Evolutionary conservation across 75 land plant genomes (phyloP).

Genomic region (Pinus albicaulis): DNA sequence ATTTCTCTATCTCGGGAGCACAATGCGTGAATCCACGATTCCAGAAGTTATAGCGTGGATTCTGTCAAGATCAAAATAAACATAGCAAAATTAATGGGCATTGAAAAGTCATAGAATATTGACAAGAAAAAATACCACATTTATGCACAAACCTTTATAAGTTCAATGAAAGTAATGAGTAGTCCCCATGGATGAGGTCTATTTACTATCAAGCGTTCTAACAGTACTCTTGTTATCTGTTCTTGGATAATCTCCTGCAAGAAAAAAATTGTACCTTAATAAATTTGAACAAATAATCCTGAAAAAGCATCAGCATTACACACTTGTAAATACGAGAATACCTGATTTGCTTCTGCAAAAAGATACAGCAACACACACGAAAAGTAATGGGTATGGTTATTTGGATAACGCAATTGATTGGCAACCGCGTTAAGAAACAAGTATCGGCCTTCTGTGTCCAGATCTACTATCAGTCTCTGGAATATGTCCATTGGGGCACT

Average conservation of each 20-base stretch:
- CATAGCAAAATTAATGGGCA: background rate
- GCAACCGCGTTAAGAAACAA: constrained; percentile 93
- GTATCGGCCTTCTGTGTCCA: constrained; percentile 97
- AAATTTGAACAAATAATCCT: constrained; percentile 4
- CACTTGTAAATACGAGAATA: constrained; percentile 8
- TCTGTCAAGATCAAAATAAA: constrained; percentile 41
- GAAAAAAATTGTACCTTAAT: background rate
- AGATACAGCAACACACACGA: constrained; percentile 87
- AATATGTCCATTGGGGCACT: constrained; percentile 65
- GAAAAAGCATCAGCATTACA: background rate
- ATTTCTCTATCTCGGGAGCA: constrained; percentile 94
- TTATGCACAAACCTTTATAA: constrained; percentile 72
- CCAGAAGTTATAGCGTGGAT: constrained; percentile 93
- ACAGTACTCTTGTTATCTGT: constrained; percentile 91
- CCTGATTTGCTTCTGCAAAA: constrained; percentile 82
- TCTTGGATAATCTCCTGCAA: constrained; percentile 92
- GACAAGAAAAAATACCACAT: background rate
- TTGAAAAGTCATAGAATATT: background rate
- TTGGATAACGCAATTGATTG: constrained; percentile 95
- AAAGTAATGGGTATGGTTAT: constrained; percentile 95
- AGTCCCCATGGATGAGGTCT: constrained; percentile 99
- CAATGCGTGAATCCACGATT: constrained; percentile 81
- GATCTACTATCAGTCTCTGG: constrained; percentile 59
- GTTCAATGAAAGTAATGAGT: constrained; percentile 95
- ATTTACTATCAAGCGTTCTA: constrained; percentile 93